phyloP scores from a whole-genome alignment of 2,329 filamentous ascomycete species.

The Alternaria brassicicola region DNA sequence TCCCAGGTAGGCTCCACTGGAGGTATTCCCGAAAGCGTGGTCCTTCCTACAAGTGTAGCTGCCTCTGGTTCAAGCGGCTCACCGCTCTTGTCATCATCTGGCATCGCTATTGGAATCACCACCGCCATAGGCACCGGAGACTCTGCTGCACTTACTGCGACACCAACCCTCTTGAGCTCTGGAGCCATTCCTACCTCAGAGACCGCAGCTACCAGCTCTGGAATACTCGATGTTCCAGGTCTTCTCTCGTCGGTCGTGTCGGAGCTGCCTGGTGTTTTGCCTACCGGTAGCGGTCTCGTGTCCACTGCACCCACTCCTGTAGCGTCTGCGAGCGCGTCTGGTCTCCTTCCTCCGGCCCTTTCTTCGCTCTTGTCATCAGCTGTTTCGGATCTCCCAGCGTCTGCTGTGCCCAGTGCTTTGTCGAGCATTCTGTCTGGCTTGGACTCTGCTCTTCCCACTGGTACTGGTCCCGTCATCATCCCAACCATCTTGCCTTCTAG shows the following conservation, averaged over 20 bases:
- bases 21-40: conserved; percentile 26
- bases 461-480: conserved; percentile 16
- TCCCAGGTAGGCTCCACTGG: conserved; percentile 31
- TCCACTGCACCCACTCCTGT: conserved; percentile 24
- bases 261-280: conserved; percentile 27
- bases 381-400: conserved; percentile 22
- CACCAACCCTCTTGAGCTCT: conserved; percentile 22
- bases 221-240: conserved; percentile 17
- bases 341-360: conserved; percentile 22
- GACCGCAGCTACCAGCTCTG: conserved; percentile 18
- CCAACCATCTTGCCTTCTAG: conserved; percentile 14
- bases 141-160: conserved; percentile 13
- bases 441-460: conserved; percentile 22
- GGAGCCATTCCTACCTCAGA: conserved; percentile 33
- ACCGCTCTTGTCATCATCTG: conserved; percentile 19
- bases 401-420: conserved; percentile 25
- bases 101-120: conserved; percentile 46
- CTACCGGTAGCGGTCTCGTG: conserved; percentile 21
- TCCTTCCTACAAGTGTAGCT: conserved; percentile 28
- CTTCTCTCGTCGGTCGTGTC: conserved; percentile 30
- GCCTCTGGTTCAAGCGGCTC: conserved; percentile 3
- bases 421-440: conserved; percentile 26
- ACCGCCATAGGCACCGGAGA: conserved; percentile 40
- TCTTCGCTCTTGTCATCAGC: conserved; percentile 30
- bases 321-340: conserved; percentile 17